Evolutionary conservation across 78 protist genomes (phyloP), one percentile per base, ranked within the genome.

Genomic region (Blattamonas nauphoetae): DNA sequence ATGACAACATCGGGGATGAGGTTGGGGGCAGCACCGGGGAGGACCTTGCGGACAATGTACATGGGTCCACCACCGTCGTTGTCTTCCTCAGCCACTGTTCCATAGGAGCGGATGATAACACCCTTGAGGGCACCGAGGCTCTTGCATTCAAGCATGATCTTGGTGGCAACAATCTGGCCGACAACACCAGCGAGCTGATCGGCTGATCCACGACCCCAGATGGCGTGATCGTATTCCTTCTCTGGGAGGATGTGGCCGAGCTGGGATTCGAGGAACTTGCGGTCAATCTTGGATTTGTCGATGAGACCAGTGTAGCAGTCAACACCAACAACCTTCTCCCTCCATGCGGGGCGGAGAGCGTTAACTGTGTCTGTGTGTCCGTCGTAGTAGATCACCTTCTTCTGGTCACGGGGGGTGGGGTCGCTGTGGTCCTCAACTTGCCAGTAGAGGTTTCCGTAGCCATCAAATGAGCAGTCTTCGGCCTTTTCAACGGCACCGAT

Each of bases 311-410:
- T 4, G 44, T 42, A 90, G 64, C 81, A 36, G 42, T 90, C 90
- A 2, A 90, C 78, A 44, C 92, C 92, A 33, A 85, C 90, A 11
- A 87, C 38, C 44, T 87, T 87, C 71, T 86, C 81, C 34, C 2
- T 1, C 92, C 92, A 90, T 1, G 5, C 45, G 3, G 1, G 85
- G n/a, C 90, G 92, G n/a, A 90, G 89, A 35, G 90, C 71, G 3
- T 64, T 42, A 1, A 90, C 92, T 44, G 92, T 90, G 44, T 90
- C 92, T 42, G 87, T 79, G 79, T 90, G 92, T 34, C 92, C 92
- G 46, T 90, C 92, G 46, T 43, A 90, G 84, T 88, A 90, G 43
- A 90, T 41, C 45, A 87, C 86, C 71, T 87, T 86, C 85, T 87
- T 86, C 41, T 86, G n/a, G 2, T 44, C 92, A 32, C 79, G 1